Percentiles rank a stretch among this genome's conserved stretches.
These are phyloP conservation scores for Adansonia gregorii DNA, from an alignment of 441 rosid genomes.

Conservation along the genomic window DNA sequence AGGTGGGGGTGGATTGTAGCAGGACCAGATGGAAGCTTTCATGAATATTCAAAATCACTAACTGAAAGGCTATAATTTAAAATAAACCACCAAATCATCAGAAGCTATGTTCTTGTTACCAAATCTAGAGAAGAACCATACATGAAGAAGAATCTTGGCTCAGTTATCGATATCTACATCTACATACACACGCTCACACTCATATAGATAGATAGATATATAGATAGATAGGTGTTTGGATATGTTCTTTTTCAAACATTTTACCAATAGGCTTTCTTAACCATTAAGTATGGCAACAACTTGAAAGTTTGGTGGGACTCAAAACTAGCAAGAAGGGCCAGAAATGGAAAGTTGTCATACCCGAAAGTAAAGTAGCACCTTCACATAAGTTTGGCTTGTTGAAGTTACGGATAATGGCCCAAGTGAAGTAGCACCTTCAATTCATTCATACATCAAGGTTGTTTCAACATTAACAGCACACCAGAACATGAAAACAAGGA, in stretches of 20 bases:
- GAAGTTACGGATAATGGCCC: not conserved
- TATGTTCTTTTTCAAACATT: not conserved
- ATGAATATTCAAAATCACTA: not conserved
- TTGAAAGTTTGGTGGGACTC: not conserved
- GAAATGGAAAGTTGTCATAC: not conserved
- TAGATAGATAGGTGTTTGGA: not conserved
- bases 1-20: not conserved
- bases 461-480: not conserved
- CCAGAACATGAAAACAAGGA: not conserved
- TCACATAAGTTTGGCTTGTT: constrained; percentile 10
- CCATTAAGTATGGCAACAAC: not conserved
- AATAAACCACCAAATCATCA: not conserved
- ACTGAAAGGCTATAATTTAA: not conserved
- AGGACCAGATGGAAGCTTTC: not conserved
- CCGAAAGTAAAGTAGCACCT: constrained; percentile 1
- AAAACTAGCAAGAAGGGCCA: constrained; percentile 8
- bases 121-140: not conserved
- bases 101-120: not conserved
- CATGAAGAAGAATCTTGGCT: not conserved
- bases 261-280: not conserved
- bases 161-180: not conserved
- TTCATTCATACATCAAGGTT: constrained; percentile 14
- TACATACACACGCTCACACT: no score
- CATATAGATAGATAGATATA: no score
- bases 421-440: not conserved